Base-by-base conservation (phyloP, 805 yeast species). In the Candida ortonii region DNA sequence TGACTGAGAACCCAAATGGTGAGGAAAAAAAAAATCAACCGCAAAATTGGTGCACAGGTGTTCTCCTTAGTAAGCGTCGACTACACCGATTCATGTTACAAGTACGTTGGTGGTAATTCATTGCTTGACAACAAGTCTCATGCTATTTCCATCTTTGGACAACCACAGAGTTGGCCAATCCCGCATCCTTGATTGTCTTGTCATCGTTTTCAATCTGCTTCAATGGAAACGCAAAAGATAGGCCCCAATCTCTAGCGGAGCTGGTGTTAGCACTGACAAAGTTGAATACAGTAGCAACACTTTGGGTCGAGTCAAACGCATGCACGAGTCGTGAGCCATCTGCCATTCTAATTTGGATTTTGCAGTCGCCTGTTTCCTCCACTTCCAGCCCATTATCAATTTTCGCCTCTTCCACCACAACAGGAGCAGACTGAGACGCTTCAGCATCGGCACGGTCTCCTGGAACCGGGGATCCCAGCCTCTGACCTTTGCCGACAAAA, bases 391-490 rank as follows among this genome's bases (percentile, higher is more conserved):
- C 36, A 6, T 22, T 11, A 36, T 50, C 44, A 16, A 3, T 38
- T 46, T 5, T 16, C 22, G 47, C 51, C 5, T 38, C 48, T 7
- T 38, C 41, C 18, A 41, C 41, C 9, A 16, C 16, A 9, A 28
- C 40, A 9, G 35, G 28, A 23, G 30, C 39, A n/a, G 26, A 11
- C 38, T 47, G 39, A 15, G 37, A 22, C 25, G 53, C 41, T 16
- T 51, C 49, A n/a, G 50, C 44, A 19, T 59, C 41, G 3, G 30
- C 23, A 26, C 10, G 64, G 32, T 83, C 93, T 1, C 88, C 85
- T 0, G 95, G 93, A 14, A 85, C 82, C 2, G 94, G 93, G 1
- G 94, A 81, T 1, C 98, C 98, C 37, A 90, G 67, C 50, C 97
- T 71, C 34, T 80, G 81, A 13, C 98, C 97, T 2, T 61, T 52